Percentiles rank a stretch among this genome's conserved stretches.
Conservation (phyloP, 1,284 basidiomycete species). For the Ustilago lituana region DNA sequence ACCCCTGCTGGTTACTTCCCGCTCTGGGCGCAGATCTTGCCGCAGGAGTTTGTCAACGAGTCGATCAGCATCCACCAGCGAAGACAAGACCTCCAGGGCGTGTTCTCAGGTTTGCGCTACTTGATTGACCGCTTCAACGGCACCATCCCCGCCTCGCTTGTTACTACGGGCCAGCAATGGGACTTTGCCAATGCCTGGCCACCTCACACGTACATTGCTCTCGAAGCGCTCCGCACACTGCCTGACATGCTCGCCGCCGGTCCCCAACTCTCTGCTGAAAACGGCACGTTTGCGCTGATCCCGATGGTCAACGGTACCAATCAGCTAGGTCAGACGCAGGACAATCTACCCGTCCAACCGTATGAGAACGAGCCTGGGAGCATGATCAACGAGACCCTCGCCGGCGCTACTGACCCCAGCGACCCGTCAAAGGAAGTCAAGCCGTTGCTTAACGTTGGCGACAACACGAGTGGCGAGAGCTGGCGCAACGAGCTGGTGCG, state of each 20-base stretch:
- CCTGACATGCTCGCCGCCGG: conserved; percentile 76
- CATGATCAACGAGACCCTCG: conserved; percentile 70
- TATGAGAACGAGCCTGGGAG: conserved; percentile 64
- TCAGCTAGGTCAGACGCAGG: conserved; percentile 78
- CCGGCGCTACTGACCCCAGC: conserved; percentile 70
- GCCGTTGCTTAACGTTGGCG: conserved; percentile 80
- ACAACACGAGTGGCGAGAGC: conserved; percentile 73
- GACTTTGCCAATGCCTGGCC: conserved; percentile 65
- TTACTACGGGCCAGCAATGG: conserved; percentile 84
- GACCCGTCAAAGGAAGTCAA: conserved; percentile 22
- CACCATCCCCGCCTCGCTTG: conserved; percentile 78
- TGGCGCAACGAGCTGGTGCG: conserved; percentile 76
- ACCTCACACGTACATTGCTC: conserved; percentile 73
- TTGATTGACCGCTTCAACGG: conserved; percentile 86
- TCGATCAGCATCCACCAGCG: conserved; percentile 63
- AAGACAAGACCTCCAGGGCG: conserved; percentile 69
- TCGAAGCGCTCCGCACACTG: conserved; percentile 79
- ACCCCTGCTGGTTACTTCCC: conserved; percentile 82
- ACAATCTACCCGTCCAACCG: conserved; percentile 76
- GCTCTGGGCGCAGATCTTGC: conserved; percentile 85
- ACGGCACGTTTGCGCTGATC: conserved; percentile 75
- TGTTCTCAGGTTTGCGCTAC: conserved; percentile 78
- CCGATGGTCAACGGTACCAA: conserved; percentile 69
- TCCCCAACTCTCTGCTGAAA: conserved; percentile 71
- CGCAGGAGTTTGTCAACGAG: conserved; percentile 75